Conservation (phyloP, 108 stramenopile genomes). For the Chaetoceros tenuissimus region DNA sequence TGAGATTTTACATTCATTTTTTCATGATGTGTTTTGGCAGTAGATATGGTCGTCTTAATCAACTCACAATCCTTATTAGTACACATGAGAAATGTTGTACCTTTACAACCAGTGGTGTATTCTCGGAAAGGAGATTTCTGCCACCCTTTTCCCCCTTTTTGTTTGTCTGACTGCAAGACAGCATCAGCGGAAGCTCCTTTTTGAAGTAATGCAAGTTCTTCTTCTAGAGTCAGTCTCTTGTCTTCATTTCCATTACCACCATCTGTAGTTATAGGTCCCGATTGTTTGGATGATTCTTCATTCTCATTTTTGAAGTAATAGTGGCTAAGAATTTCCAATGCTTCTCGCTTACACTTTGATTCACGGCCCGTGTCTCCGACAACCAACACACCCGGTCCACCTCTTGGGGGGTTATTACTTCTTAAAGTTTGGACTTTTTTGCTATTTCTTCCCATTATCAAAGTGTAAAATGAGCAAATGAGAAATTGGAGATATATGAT, state of each 20-base stretch:
- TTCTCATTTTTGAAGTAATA: background rate
- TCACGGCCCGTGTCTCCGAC: slow-evolving; percentile 69
- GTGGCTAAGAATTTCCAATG: slow-evolving; percentile 66
- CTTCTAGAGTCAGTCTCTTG: slow-evolving; percentile 50
- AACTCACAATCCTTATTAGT: slow-evolving; percentile 29
- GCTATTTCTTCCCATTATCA: background rate
- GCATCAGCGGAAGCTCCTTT: slow-evolving; percentile 31
- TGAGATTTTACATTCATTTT: slow-evolving; percentile 6
- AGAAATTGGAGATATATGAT: background rate
- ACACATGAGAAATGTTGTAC: slow-evolving; percentile 56
- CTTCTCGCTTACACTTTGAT: slow-evolving; percentile 63
- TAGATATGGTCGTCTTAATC: slow-evolving; percentile 31
- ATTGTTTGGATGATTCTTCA: background rate
- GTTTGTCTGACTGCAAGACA: slow-evolving; percentile 13
- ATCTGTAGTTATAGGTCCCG: background rate
- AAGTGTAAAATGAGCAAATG: background rate
- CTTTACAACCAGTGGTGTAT: slow-evolving; percentile 57
- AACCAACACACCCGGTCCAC: slow-evolving; percentile 56
- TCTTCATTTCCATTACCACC: slow-evolving; percentile 7
- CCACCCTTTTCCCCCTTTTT: slow-evolving; percentile 5
- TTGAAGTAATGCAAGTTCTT: slow-evolving; percentile 56
- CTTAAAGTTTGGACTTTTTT: background rate
- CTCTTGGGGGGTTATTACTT: slow-evolving; percentile 27
- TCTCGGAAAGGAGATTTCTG: slow-evolving; percentile 36
- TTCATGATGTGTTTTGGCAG: slow-evolving; percentile 10